Evolutionary conservation across 345 rosid genomes (phyloP), one percentile per base, ranked within the genome.

Genomic region (Ricinus communis): DNA sequence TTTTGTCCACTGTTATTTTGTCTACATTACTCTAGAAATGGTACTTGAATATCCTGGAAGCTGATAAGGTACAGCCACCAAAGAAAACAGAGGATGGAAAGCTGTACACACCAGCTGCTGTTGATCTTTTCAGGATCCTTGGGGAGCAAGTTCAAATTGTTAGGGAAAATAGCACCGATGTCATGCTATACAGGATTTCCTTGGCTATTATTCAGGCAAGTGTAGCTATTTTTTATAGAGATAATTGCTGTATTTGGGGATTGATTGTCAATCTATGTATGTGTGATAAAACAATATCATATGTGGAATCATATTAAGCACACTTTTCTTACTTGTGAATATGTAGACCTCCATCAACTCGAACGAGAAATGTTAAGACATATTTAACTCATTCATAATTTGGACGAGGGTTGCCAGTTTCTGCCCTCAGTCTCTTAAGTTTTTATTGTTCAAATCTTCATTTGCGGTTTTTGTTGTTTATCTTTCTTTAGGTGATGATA

Each of bases 71-170:
- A 75, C 96, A 96, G 70, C 91, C 96, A 63, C 99, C 98, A 45
- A 96, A 96, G 88, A 96, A 91, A 83, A 92, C 96, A 41, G 99
- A 96, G 66, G 99, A 96, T 76, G 99, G 99, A 59, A 96, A 96
- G 85, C 85, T 96, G 66, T 96, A 96, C 76, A 96, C 99, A 69
- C 98, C 98, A 62, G 98, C 99, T 82, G 99, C 99, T 62, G 98
- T 96, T 79, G 99, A 96, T 82, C 77, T 96, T 74, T 93, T 96
- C 83, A 93, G 99, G 85, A 96, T 96, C 76, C 96, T 96, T 19
- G 97, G 93, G 79, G 99, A 96, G 87, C 98, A 93, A 83, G 97
- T 96, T 83, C 97, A 96, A 83, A 93, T 88, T 80, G 99, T 96
- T 41, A 87, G 97, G 76, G 99, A 96, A 66, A 93, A 90, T 77